Base-by-base conservation (phyloP, 1,139 yeast genomes). In the Pneumocystis oryctolagi region DNA sequence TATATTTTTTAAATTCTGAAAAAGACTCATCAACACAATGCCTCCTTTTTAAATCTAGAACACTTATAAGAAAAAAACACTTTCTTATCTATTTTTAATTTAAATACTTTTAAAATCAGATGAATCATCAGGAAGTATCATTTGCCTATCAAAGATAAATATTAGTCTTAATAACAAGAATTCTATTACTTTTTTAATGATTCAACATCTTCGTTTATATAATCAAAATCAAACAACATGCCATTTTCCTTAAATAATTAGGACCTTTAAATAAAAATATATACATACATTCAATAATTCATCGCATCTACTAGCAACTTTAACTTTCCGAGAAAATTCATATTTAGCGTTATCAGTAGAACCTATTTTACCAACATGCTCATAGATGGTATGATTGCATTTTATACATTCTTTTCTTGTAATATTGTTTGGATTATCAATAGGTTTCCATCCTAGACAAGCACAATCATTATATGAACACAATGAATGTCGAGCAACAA, bases 1-100 rank as follows among this genome's bases (percentile, higher is more conserved):
- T 67, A 70, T 37, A 71, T 71, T 0, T 68, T 70, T 55, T 68
- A 73, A 30, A 68, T 70, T 16, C 65, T 71, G 40, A 66, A 68
- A 14, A 63, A 68, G 25, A 67, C 68, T 16, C 64, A 70, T 16
- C 64, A 70, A 1, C 67, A 0, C 76, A 78, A 3, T 72, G 76
- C 2, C 73, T 75, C 3, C 71, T 75, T 5, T 73, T 75, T 6
- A 73, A 74, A 25, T 30, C 34, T 63, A 63, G 37, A 25, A n/a
- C n/a, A 53, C 35, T 61, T 61, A 40, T 61, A 40, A 9, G 18
- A 16, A 42, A 30, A 37, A 18, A 35, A 16, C 5, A 14, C 12
- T 37, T 37, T 14, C 16, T 31, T 58, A 31, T 35, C 58, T 53
- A 20, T 34, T n/a, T 16, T 60, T 20, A 4, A 39, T 30, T 30